These are phyloP conservation scores for Podospora pseudoanserina DNA, from an alignment of 495 filamentous ascomycete genomes.

Conservation along the genomic window DNA sequence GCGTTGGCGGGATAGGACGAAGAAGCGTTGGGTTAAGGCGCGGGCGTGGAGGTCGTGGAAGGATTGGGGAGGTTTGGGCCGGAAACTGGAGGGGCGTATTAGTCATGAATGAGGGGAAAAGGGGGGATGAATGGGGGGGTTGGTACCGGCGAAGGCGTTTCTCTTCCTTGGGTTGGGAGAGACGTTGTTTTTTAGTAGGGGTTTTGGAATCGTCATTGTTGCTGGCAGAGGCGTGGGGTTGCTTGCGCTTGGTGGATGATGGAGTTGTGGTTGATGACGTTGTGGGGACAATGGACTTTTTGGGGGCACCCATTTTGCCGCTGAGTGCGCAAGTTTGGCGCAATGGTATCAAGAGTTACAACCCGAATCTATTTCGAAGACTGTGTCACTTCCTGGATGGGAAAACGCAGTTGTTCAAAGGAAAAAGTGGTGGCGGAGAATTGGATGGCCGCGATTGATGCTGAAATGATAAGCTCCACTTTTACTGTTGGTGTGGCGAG, in stretches of 20 bases:
- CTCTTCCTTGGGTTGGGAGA: slow-evolving; percentile 3
- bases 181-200: background rate
- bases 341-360: background rate
- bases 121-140: slow-evolving; percentile 29
- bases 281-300: background rate
- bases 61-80: slow-evolving; percentile 30
- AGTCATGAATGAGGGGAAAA: slow-evolving; percentile 30
- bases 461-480: background rate
- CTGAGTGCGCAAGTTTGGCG: background rate
- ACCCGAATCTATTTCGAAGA: too few species aligned
- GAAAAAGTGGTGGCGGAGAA: background rate
- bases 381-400: background rate
- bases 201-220: background rate
- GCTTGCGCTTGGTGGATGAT: background rate
- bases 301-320: background rate
- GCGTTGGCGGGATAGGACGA: slow-evolving; percentile 37
- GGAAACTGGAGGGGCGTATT: slow-evolving; percentile 29
- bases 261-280: background rate
- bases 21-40: slow-evolving; percentile 44
- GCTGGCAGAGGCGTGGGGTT: background rate
- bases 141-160: slow-evolving; percentile 29
- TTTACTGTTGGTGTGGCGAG: background rate
- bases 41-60: slow-evolving; percentile 39
- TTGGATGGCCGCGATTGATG: background rate
- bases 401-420: background rate